Conservation (phyloP, 2,329 filamentous ascomycete species). For the Apiospora kogelbergensis region DNA sequence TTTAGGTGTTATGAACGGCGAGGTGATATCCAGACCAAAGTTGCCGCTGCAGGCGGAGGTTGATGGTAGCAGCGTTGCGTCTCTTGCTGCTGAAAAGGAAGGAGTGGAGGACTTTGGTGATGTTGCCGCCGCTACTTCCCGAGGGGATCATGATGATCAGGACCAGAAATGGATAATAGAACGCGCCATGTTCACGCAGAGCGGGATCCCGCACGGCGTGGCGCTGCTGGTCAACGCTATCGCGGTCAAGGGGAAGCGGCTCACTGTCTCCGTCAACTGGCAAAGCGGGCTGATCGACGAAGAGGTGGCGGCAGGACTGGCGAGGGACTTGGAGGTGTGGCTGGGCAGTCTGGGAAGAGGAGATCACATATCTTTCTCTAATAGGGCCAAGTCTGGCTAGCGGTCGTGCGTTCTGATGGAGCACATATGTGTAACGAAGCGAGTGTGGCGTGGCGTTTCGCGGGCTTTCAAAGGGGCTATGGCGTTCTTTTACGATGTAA, state of each 20-base stretch:
- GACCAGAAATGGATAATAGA: conserved; percentile 22
- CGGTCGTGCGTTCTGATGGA: background rate
- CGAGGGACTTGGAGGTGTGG: conserved; percentile 10
- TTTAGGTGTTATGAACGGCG: conserved; percentile 26
- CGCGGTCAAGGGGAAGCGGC: conserved; percentile 11
- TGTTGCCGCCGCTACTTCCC: background rate
- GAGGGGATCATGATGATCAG: background rate
- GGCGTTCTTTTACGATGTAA: background rate
- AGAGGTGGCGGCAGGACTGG: conserved; percentile 1
- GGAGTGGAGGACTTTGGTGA: background rate
- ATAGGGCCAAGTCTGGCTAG: background rate
- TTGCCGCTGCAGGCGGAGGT: background rate
- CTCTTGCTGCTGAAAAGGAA: background rate
- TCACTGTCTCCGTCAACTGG: conserved; percentile 10
- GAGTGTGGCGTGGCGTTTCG: background rate
- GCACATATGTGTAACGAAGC: too few relatives aligned
- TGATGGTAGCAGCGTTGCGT: background rate
- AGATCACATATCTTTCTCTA: background rate
- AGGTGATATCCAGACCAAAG: background rate
- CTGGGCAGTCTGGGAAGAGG: background rate
- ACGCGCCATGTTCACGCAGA: conserved; percentile 17
- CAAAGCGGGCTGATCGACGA: conserved; percentile 8
- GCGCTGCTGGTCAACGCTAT: conserved; percentile 5
- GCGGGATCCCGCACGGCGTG: background rate
- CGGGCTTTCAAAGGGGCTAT: background rate